phyloP scores from a whole-genome alignment of 192 early-diverging fungal genomes.

The Coemansia sp. region DNA sequence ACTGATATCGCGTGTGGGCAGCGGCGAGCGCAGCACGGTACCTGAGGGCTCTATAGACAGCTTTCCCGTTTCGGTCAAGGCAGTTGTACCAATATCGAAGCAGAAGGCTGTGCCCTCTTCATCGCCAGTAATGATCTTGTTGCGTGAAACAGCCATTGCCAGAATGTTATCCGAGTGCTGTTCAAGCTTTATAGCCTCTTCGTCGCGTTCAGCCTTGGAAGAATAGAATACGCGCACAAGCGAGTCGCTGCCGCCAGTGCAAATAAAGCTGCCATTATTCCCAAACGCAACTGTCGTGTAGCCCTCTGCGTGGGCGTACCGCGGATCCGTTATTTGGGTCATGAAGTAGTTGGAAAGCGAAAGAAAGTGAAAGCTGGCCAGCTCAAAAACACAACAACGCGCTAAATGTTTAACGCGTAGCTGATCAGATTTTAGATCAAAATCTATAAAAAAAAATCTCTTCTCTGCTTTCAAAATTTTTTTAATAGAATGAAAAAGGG shows the following conservation, averaged over 20 bases:
- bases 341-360: too few relatives aligned
- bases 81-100: slow-evolving; percentile 22
- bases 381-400: too few relatives aligned
- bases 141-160: slow-evolving; percentile 25
- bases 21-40: slow-evolving; percentile 37
- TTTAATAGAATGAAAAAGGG: neutral
- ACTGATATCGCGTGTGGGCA: slow-evolving; percentile 49
- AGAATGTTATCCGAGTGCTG: slow-evolving; percentile 44
- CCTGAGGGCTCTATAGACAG: slow-evolving; percentile 30
- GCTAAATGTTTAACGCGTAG: too few relatives aligned
- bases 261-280: slow-evolving; percentile 22
- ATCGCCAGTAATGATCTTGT: slow-evolving; percentile 40
- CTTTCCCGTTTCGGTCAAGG: slow-evolving; percentile 6
- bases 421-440: too few relatives aligned
- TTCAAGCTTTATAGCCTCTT: slow-evolving; percentile 46
- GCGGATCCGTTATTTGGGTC: slow-evolving; percentile 18
- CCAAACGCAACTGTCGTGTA: slow-evolving; percentile 46
- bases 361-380: too few relatives aligned
- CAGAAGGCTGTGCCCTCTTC: slow-evolving; percentile 40
- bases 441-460: neutral
- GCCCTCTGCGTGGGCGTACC: slow-evolving; percentile 47
- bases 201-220: slow-evolving; percentile 28
- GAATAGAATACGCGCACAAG: slow-evolving; percentile 40
- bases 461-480: neutral
- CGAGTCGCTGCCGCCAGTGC: slow-evolving; percentile 49